phyloP scores from a whole-genome alignment of 1,139 yeast species.

The Yamadazyma friedrichii region DNA sequence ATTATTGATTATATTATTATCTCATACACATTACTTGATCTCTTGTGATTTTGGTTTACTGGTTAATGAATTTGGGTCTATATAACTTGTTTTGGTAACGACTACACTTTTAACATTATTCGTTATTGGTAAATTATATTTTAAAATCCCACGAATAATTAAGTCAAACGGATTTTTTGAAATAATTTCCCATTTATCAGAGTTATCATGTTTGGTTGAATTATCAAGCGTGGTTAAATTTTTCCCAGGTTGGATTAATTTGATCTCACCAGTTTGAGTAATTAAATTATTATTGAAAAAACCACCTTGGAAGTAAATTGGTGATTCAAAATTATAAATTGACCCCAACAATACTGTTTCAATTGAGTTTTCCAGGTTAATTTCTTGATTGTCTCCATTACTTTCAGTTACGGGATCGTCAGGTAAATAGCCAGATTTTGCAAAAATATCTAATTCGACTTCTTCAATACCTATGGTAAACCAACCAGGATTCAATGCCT shows the following conservation, averaged over 20 bases:
- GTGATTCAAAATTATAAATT: conserved; percentile 63
- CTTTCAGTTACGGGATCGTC: conserved; percentile 10
- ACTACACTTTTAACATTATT: conserved; percentile 55
- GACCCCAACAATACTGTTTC: conserved; percentile 80
- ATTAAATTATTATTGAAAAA: conserved; percentile 62
- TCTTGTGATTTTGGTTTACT: not conserved
- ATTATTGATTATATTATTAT: not conserved
- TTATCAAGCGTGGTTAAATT: conserved; percentile 43
- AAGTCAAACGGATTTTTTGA: conserved; percentile 83
- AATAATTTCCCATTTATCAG: conserved; percentile 71
- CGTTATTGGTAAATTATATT: conserved; percentile 71
- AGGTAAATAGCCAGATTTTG: conserved; percentile 61
- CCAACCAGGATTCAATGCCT: conserved; percentile 87
- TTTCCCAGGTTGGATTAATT: conserved; percentile 72
- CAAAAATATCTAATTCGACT: conserved; percentile 83
- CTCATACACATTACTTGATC: not conserved
- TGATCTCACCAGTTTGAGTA: conserved; percentile 65
- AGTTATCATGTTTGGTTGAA: conserved; percentile 35
- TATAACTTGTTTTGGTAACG: conserved; percentile 57
- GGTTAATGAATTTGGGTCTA: conserved; percentile 46
- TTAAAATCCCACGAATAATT: conserved; percentile 78
- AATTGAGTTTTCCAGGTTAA: conserved; percentile 20
- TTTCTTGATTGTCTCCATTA: conserved; percentile 1
- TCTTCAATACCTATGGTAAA: conserved; percentile 62
- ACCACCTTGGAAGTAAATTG: conserved; percentile 75